phyloP scores from a whole-genome alignment of 768 basidiomycete genomes.

The Termitomyces sp. region DNA sequence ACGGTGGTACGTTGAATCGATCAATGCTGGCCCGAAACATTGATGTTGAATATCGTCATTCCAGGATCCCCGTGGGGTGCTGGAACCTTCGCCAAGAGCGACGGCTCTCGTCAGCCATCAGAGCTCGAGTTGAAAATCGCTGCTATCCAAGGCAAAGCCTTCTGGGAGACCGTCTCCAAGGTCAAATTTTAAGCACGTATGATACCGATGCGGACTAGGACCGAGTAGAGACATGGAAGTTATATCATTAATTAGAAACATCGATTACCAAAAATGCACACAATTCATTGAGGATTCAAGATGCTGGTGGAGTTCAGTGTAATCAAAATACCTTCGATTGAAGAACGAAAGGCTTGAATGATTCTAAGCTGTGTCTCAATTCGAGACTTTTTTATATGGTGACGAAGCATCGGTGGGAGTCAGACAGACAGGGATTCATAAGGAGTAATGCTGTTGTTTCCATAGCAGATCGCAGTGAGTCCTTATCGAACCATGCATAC shows the following conservation, averaged over 20 bases:
- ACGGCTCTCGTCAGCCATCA: slow-evolving; percentile 57
- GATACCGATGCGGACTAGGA: background rate
- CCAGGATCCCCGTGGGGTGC: slow-evolving; percentile 78
- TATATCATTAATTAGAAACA: background rate
- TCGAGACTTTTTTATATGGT: too few species aligned
- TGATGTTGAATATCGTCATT: background rate
- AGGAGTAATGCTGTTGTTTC: background rate
- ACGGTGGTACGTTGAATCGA: slow-evolving; percentile 44
- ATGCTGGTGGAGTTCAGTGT: background rate
- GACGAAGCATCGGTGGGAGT: too few species aligned
- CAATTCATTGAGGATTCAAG: background rate
- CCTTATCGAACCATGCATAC: background rate
- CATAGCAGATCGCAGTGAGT: background rate
- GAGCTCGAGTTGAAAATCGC: slow-evolving; percentile 55
- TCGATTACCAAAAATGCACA: background rate
- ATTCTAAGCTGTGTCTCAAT: too few species aligned
- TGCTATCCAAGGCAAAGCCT: slow-evolving; percentile 49
- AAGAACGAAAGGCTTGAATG: too few species aligned
- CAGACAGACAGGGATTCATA: too few species aligned
- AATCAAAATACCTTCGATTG: background rate
- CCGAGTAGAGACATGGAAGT: background rate
- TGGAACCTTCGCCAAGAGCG: slow-evolving; percentile 55
- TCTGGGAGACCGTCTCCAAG: slow-evolving; percentile 44
- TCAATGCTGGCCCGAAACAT: background rate
- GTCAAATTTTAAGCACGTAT: slow-evolving; percentile 24